Evolutionary conservation across 768 basidiomycete species (phyloP).

Genomic region (Galerina sulciceps): DNA sequence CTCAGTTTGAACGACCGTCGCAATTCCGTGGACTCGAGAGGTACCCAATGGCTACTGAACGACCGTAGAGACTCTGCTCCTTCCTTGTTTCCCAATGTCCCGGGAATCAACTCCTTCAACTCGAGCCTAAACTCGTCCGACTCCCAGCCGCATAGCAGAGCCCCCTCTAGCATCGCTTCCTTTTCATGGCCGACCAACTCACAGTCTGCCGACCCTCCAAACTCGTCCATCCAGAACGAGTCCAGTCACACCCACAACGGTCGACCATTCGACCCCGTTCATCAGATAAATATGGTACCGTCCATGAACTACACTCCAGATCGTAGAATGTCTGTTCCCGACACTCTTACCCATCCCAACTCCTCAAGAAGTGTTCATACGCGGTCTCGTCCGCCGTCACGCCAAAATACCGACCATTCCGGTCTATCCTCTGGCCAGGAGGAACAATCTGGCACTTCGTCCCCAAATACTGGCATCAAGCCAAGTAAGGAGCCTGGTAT

Average conservation of each 20-base stretch:
- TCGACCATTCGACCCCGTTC: conserved; percentile 54
- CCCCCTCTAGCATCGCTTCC: conserved; percentile 64
- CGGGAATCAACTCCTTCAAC: conserved; percentile 50
- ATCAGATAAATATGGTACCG: conserved; percentile 56
- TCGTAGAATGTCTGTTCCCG: conserved; percentile 80
- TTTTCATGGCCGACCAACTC: conserved; percentile 73
- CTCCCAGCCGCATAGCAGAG: conserved; percentile 61
- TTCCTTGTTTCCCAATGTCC: conserved; percentile 68
- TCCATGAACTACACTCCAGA: conserved; percentile 63
- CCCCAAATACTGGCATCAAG: conserved; percentile 41
- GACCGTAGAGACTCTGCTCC: conserved; percentile 79
- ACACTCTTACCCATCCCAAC: conserved; percentile 48
- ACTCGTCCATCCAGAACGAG: conserved; percentile 45
- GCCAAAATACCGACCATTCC: conserved; percentile 51
- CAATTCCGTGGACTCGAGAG: conserved; percentile 73
- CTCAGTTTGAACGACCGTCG: conserved; percentile 80
- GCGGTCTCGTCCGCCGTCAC: conserved; percentile 74
- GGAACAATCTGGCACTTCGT: conserved; percentile 42
- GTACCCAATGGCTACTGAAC: conserved; percentile 59
- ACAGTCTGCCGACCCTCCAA: conserved; percentile 35
- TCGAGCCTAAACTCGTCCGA: conserved; percentile 65
- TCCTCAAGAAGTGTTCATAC: conserved; percentile 61
- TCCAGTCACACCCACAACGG: conserved; percentile 47
- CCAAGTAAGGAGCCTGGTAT: conserved; percentile 49
- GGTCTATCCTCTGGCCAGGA: conserved; percentile 48